Evolutionary conservation across 2,329 filamentous ascomycete species (phyloP).

Genomic region (Amauroascus verrucosus): DNA sequence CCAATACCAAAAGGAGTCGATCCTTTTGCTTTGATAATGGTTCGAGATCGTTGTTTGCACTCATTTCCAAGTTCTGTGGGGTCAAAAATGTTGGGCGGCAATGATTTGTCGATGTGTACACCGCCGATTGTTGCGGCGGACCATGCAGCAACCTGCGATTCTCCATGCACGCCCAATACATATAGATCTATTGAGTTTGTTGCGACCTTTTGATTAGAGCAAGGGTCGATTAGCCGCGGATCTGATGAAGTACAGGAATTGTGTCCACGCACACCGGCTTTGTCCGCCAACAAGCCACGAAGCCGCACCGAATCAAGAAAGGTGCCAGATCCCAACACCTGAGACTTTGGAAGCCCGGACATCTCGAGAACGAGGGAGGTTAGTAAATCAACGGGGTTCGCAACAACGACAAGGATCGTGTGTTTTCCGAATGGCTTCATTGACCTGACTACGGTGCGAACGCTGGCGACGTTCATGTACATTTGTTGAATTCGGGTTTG

Average conservation of each 20-base stretch:
- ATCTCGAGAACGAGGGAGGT: slow-evolving; percentile 42
- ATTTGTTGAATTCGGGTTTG: slow-evolving; percentile 40
- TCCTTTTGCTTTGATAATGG: background rate
- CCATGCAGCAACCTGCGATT: slow-evolving; percentile 42
- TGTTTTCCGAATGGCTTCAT: slow-evolving; percentile 42
- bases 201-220: background rate
- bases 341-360: slow-evolving; percentile 39
- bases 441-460: slow-evolving; percentile 38
- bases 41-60: too few species aligned
- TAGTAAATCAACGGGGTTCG: slow-evolving; percentile 48
- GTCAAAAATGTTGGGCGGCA: slow-evolving; percentile 17
- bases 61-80: background rate
- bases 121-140: slow-evolving; percentile 37
- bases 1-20: background rate
- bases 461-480: slow-evolving; percentile 41
- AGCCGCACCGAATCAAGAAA: slow-evolving; percentile 45
- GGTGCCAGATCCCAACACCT: slow-evolving; percentile 46
- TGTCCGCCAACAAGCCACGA: slow-evolving; percentile 23
- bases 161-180: slow-evolving; percentile 43
- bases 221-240: too few species aligned
- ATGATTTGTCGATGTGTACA: slow-evolving; percentile 30
- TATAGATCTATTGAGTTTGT: slow-evolving; percentile 26
- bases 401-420: slow-evolving; percentile 43
- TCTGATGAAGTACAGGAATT: too few species aligned
- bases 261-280: background rate